Evolutionary conservation across 2,329 filamentous ascomycete species (phyloP), one percentile per base, ranked within the genome.

Genomic region (Tolypocladium pustulatum): DNA sequence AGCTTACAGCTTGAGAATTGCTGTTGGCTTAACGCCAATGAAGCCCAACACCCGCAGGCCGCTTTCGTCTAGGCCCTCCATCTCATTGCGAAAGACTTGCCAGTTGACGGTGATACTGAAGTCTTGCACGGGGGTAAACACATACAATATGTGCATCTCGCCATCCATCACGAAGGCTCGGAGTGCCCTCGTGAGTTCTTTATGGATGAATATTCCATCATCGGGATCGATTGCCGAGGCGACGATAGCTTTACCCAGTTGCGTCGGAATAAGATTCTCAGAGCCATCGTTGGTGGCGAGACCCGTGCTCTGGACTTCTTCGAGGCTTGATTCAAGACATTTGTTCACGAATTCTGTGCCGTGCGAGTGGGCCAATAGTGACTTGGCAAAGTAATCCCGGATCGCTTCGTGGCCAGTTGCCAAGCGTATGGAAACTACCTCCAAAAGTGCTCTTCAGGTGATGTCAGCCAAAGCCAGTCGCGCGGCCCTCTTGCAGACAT

Each of bases 81-180:
- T 80, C 68, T 89, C 85, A 61, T 87, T 82, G 55, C 86, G 82
- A 64, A 90, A 91, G 0, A 85, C 80, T 57, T 82, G 81, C 89
- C 89, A 91, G 65, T 90, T 87, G 59, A 91, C 79, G 10, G 76
- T 73, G 3, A 78, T 72, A 1, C 73, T 75, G 32, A 76, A 74
- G 54, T 81, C 77, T 54, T 89, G 84, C 2, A 91, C 80, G 0
- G 89, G 89, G 0, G 89, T 91, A 62, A 91, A 91, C 41, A 84
- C 85, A 68, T 91, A 92, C 54, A 91, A 79, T 15, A 90, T 81
- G 65, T 91, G 89, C 84, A 92, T 86, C 62, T 92, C 89, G 4
- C 87, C 86, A 66, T 91, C 88, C 82, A 92, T 86, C 15, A 91
- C 89, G 66, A 92, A 91, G 1, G 86, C 86, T 61, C 81, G 77